Conservation (phyloP, 306 rosid genomes). For the Cicer pinnatifidum region DNA sequence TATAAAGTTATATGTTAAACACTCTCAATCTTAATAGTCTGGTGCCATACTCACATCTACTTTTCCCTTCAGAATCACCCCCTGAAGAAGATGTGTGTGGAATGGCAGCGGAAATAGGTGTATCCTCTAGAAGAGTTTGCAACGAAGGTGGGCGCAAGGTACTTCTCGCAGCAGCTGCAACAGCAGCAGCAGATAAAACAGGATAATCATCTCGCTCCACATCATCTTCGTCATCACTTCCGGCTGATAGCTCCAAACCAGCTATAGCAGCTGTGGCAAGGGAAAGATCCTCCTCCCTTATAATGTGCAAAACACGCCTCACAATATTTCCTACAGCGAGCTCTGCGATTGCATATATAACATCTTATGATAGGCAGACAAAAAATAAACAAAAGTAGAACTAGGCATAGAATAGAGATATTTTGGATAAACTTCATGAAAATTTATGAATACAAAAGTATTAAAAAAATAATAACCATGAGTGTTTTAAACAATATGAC, state of each 20-base stretch:
- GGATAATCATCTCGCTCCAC: conserved; percentile 67
- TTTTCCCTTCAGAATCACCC: conserved; percentile 95
- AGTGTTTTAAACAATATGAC: not conserved
- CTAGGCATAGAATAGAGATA: not conserved
- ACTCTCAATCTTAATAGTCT: conserved; percentile 43
- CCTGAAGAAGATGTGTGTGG: conserved; percentile 82
- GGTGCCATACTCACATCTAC: conserved; percentile 68
- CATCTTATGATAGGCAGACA: conserved; percentile 43
- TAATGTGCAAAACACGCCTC: conserved; percentile 94
- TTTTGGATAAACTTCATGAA: not conserved
- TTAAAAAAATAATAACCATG: conserved; percentile 8
- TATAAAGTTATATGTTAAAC: conserved; percentile 3
- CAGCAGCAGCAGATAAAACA: conserved; percentile 81
- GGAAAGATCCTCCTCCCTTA: conserved; percentile 94
- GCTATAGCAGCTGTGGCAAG: conserved; percentile 82
- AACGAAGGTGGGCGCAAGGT: conserved; percentile 94
- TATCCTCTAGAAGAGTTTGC: conserved; percentile 93
- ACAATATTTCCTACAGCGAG: conserved; percentile 97
- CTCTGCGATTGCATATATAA: conserved; percentile 61
- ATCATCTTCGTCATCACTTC: conserved; percentile 93
- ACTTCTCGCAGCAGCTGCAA: conserved; percentile 97
- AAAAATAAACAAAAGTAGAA: conserved; percentile 25
- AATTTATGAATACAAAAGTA: not conserved
- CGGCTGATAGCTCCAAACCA: conserved; percentile 71
- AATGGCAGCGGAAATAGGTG: conserved; percentile 61